A percentile compares a stretch with the other conserved stretches of the same genome.
phyloP scores from a whole-genome alignment of 306 rosid species.

The Quercus berberidifolia region DNA sequence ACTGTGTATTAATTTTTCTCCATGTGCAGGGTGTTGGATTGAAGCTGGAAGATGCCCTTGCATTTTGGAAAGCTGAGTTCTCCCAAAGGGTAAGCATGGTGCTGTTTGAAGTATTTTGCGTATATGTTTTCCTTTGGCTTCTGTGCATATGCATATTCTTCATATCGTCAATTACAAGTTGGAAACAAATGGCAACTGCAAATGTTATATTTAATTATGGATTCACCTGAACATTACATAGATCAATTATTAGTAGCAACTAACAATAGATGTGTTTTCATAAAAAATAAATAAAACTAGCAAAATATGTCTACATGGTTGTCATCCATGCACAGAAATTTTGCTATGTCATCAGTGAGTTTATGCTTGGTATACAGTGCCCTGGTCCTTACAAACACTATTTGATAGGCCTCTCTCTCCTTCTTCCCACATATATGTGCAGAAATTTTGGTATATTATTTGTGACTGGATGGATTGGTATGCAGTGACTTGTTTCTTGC shows the following conservation, averaged over 20 bases:
- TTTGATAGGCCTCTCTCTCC: neutral
- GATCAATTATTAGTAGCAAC: neutral
- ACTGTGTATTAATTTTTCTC: slow-evolving; percentile 10
- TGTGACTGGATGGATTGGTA: neutral
- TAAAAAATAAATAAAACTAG: no score
- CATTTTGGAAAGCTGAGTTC: slow-evolving; percentile 93
- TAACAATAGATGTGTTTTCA: neutral
- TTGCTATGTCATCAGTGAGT: neutral
- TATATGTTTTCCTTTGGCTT: neutral
- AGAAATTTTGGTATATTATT: neutral
- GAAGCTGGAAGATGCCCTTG: slow-evolving; percentile 91
- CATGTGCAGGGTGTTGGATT: slow-evolving; percentile 79
- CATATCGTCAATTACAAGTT: neutral
- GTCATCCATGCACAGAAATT: neutral
- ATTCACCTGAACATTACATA: neutral
- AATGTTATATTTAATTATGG: neutral
- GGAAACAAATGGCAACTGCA: neutral
- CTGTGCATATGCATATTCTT: neutral
- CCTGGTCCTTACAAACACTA: slow-evolving; percentile 16
- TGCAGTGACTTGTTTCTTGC: slow-evolving; percentile 14
- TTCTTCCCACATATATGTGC: neutral
- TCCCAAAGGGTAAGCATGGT: slow-evolving; percentile 60
- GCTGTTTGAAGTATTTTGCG: neutral
- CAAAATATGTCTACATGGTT: neutral
- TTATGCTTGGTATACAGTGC: neutral